A percentile compares a stretch with the other conserved stretches of the same genome.
phyloP scores from a whole-genome alignment of 352 stramenopile genomes.

The Phytophthora kernoviae region DNA sequence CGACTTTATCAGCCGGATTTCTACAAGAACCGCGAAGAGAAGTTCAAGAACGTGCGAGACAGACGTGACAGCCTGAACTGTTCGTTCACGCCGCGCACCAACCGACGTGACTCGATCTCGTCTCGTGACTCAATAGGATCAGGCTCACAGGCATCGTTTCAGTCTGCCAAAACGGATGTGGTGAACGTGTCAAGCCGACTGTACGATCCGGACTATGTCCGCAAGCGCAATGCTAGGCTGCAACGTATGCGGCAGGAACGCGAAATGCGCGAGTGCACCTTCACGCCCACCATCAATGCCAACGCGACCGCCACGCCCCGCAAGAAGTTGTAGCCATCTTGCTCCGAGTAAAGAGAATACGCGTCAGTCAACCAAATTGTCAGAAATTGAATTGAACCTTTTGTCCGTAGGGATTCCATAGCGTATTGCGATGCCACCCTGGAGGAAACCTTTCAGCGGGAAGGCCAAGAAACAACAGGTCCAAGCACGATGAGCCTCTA shows the following conservation, averaged over 20 bases:
- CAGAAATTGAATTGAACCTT: neutral
- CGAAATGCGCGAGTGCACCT: constrained; percentile 84
- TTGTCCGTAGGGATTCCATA: neutral
- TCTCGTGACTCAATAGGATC: constrained; percentile 72
- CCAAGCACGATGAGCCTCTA: neutral
- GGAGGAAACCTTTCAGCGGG: constrained; percentile 86
- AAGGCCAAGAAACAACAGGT: constrained; percentile 91
- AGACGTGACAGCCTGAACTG: constrained; percentile 66
- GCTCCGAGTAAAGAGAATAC: neutral
- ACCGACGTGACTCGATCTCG: constrained; percentile 57
- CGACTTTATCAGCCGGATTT: constrained; percentile 85
- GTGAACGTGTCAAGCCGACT: constrained; percentile 77
- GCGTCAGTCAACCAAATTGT: neutral
- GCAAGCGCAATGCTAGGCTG: constrained; percentile 78
- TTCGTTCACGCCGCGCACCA: constrained; percentile 68
- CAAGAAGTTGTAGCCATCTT: constrained; percentile 40
- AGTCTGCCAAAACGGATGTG: constrained; percentile 81
- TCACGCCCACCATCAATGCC: constrained; percentile 69
- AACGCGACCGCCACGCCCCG: constrained; percentile 31
- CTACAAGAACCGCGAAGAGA: constrained; percentile 79
- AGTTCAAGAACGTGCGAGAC: constrained; percentile 65
- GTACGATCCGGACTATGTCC: constrained; percentile 86
- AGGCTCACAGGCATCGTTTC: constrained; percentile 57
- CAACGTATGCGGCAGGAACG: constrained; percentile 77
- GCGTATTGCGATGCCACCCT: constrained; percentile 35